Conservation (phyloP, 495 filamentous ascomycete species). For the Pyrenula massariospora region DNA sequence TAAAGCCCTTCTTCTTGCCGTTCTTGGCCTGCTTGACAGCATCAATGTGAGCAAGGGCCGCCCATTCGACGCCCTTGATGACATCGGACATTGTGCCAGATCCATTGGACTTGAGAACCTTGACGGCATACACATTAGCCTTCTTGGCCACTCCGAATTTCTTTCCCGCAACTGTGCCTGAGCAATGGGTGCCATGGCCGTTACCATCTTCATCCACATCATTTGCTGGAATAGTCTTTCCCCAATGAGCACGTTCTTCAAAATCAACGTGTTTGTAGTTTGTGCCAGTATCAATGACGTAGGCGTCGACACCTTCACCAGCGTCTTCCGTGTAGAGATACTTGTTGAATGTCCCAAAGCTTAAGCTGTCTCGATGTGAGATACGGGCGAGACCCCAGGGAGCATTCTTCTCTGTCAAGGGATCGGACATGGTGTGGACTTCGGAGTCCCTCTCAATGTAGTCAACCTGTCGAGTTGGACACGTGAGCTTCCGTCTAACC, state of each 20-base stretch:
- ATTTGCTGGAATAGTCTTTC: slow-evolving; percentile 79
- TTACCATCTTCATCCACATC: slow-evolving; percentile 93
- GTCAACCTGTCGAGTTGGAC: slow-evolving; percentile 56
- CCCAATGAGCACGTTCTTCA: slow-evolving; percentile 89
- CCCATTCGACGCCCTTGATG: slow-evolving; percentile 95
- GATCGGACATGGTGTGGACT: slow-evolving; percentile 62
- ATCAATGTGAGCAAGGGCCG: slow-evolving; percentile 65
- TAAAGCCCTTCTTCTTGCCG: slow-evolving; percentile 83
- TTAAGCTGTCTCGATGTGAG: slow-evolving; percentile 79
- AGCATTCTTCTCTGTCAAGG: slow-evolving; percentile 71
- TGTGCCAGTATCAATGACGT: slow-evolving; percentile 97
- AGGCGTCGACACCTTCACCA: slow-evolving; percentile 97
- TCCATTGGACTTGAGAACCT: slow-evolving; percentile 94
- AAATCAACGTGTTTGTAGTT: slow-evolving; percentile 93
- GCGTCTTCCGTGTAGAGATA: slow-evolving; percentile 85
- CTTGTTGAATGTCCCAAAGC: slow-evolving; percentile 92
- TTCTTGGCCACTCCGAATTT: slow-evolving; percentile 99
- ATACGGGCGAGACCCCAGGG: slow-evolving; percentile 98
- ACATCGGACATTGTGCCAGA: slow-evolving; percentile 98
- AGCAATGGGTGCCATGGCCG: slow-evolving; percentile 98
- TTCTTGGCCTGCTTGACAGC: slow-evolving; percentile 64
- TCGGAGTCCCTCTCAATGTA: slow-evolving; percentile 91
- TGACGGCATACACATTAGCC: slow-evolving; percentile 91
- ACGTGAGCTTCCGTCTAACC: slow-evolving; percentile 7
- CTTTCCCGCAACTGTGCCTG: slow-evolving; percentile 92